phyloP scores from a whole-genome alignment of 768 basidiomycete species.

The Lactarius evosmus region DNA sequence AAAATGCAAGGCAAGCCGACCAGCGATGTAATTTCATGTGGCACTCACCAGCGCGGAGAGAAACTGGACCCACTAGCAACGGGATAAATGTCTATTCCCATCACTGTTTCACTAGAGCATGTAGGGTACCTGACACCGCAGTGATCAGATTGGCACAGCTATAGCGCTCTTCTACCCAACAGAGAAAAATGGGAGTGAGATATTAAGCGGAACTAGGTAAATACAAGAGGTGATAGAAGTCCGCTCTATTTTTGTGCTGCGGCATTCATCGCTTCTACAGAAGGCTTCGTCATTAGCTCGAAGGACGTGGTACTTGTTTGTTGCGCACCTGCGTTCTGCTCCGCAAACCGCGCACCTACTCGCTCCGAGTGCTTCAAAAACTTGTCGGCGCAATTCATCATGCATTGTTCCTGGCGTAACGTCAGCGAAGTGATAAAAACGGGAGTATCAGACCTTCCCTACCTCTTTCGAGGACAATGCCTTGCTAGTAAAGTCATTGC shows the following conservation, averaged over 20 bases:
- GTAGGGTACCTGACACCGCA: not conserved
- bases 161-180: too few relatives aligned
- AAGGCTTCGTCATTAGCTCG: slow-evolving; percentile 4
- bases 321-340: slow-evolving; percentile 81
- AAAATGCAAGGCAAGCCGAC: not conserved
- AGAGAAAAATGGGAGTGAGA: not conserved
- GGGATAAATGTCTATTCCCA: not conserved
- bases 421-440: slow-evolving; percentile 15
- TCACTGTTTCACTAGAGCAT: not conserved
- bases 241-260: slow-evolving; percentile 33
- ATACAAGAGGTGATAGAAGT: not conserved
- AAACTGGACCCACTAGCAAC: not conserved
- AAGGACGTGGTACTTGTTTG: not conserved
- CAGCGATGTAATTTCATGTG: not conserved
- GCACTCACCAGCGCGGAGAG: not conserved
- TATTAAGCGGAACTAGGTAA: slow-evolving; percentile 4
- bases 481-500: slow-evolving; percentile 96
- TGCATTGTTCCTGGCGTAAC: slow-evolving; percentile 69
- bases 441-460: not conserved
- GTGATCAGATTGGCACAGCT: not conserved
- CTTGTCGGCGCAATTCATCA: slow-evolving; percentile 94
- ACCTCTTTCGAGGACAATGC: slow-evolving; percentile 93
- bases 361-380: slow-evolving; percentile 96
- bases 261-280: slow-evolving; percentile 43
- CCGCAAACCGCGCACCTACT: slow-evolving; percentile 88